A percentile compares a stretch with the other conserved stretches of the same genome.
These are phyloP conservation scores for Sugiyamaella marilandica DNA, from an alignment of 805 yeast species.

Conservation along the genomic window DNA sequence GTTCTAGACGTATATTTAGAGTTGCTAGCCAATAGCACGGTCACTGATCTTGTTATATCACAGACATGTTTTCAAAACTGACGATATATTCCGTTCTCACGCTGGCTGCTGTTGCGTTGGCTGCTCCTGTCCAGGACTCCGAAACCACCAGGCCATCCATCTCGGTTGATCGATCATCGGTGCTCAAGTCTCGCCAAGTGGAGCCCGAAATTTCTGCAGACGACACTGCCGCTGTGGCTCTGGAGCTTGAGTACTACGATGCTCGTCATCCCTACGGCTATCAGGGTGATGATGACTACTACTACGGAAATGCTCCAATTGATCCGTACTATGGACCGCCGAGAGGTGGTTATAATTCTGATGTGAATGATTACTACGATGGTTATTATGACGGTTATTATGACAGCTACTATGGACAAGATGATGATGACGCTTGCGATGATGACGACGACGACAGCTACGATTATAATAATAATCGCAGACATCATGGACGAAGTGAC, in stretches of 20 bases:
- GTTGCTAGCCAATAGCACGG: no score
- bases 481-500: neutral
- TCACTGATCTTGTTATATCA: neutral
- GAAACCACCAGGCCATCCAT: neutral
- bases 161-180: neutral
- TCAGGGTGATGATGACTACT: neutral
- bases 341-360: neutral
- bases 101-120: neutral
- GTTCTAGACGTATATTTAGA: no score
- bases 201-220: neutral
- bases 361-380: neutral
- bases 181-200: neutral
- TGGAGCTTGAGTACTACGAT: neutral
- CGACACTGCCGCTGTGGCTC: neutral
- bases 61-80: neutral
- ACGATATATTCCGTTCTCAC: neutral
- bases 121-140: neutral
- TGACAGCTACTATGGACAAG: slow-evolving; percentile 2
- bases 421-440: neutral
- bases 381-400: slow-evolving; percentile 4
- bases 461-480: neutral
- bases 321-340: neutral
- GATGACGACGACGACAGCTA: slow-evolving; percentile 1
- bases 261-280: neutral
- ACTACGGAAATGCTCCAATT: neutral